Conservation (phyloP, 2,329 filamentous ascomycete genomes). For the Arthrocladium fulminans region DNA sequence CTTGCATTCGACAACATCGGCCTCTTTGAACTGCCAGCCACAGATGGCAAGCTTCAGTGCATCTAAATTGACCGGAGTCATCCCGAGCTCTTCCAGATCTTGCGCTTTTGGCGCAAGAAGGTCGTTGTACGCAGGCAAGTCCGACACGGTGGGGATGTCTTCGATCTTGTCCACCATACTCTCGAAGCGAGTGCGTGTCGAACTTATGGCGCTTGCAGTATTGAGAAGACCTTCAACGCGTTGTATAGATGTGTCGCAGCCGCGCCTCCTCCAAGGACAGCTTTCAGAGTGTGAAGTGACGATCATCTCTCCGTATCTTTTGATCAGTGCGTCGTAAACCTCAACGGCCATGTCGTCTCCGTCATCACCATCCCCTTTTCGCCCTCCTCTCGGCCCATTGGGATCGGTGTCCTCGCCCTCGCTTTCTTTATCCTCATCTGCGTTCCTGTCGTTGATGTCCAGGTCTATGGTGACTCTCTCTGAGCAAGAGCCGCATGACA, state of each 20-base stretch:
- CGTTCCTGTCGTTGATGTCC: slow-evolving; percentile 69
- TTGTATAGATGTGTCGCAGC: slow-evolving; percentile 71
- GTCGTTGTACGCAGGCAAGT: slow-evolving; percentile 31
- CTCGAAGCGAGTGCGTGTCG: slow-evolving; percentile 56
- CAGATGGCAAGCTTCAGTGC: slow-evolving; percentile 62
- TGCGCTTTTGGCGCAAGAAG: slow-evolving; percentile 25
- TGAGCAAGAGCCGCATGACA: slow-evolving; percentile 76
- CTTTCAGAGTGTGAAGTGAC: slow-evolving; percentile 65
- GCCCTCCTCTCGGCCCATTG: slow-evolving; percentile 11
- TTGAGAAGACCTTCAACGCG: slow-evolving; percentile 54
- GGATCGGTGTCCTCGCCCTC: slow-evolving; percentile 12
- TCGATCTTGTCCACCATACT: slow-evolving; percentile 36
- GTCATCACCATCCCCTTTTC: slow-evolving; percentile 31
- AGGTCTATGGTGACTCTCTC: slow-evolving; percentile 77
- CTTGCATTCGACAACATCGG: slow-evolving; percentile 64
- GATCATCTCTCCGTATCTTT: slow-evolving; percentile 66
- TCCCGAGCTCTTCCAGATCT: slow-evolving; percentile 26
- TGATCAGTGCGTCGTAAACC: slow-evolving; percentile 57
- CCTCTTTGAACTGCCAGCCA: slow-evolving; percentile 59
- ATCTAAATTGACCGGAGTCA: slow-evolving; percentile 40
- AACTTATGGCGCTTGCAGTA: slow-evolving; percentile 48
- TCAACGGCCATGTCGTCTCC: slow-evolving; percentile 19
- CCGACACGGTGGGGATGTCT: slow-evolving; percentile 33
- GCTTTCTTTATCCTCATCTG: slow-evolving; percentile 54
- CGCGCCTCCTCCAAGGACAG: slow-evolving; percentile 77